Percentiles rank a stretch among this genome's conserved stretches.
Conservation (phyloP, 2,329 filamentous ascomycete species). For the Pyricularia grisea region DNA sequence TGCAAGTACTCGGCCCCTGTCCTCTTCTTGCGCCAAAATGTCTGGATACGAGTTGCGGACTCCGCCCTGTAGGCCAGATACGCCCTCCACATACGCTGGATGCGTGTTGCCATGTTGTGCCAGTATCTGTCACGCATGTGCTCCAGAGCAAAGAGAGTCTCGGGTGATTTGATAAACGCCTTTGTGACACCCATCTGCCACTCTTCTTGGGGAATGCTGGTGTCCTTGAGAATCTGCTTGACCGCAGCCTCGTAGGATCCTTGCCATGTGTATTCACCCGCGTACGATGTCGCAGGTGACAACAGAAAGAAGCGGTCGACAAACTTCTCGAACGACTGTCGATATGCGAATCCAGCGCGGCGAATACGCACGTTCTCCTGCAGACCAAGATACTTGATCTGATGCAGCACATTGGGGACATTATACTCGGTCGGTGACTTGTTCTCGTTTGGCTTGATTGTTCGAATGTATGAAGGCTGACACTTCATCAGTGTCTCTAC, state of each 20-base stretch:
- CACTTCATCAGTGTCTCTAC: constrained; percentile 96
- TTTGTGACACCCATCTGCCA: constrained; percentile 97
- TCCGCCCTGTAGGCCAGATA: constrained; percentile 89
- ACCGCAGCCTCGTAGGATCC: constrained; percentile 82
- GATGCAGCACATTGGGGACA: constrained; percentile 83
- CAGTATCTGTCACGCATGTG: constrained; percentile 97
- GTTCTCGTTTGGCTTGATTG: constrained; percentile 99
- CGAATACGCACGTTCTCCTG: constrained; percentile 98
- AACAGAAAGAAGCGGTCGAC: constrained; percentile 94
- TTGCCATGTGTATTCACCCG: constrained; percentile 93
- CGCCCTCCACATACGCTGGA: constrained; percentile 94
- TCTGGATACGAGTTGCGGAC: constrained; percentile 86
- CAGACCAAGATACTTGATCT: constrained; percentile 98
- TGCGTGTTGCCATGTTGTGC: constrained; percentile 98
- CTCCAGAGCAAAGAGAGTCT: constrained; percentile 92
- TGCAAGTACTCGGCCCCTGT: constrained; percentile 84
- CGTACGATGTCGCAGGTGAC: constrained; percentile 90
- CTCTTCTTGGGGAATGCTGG: constrained; percentile 88
- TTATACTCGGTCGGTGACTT: constrained; percentile 95
- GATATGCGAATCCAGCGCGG: constrained; percentile 90
- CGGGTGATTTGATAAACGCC: constrained; percentile 95
- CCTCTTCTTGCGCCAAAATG: constrained; percentile 90
- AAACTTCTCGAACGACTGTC: constrained; percentile 96
- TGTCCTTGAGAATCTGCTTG: constrained; percentile 90
- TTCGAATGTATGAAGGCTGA: constrained; percentile 94